Evolutionary conservation across 139 green algal species (phyloP), one percentile per base, ranked within the genome.

Genomic region (Picochlorum costavermella): DNA sequence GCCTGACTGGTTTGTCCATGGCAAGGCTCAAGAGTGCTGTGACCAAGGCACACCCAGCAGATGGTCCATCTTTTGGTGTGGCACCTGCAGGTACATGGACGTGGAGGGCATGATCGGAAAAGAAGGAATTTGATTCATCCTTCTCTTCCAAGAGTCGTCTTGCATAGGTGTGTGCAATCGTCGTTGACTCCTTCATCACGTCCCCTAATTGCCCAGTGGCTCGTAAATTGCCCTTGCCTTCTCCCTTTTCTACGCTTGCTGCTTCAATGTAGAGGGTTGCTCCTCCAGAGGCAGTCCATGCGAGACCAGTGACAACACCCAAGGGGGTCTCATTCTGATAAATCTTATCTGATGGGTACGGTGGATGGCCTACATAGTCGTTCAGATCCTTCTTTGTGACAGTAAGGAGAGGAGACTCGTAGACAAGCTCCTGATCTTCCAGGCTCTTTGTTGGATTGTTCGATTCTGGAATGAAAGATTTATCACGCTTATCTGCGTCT

Each of bases 261-360:
- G 89, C 86, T 77, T 97, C 90, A 10, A 95, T 71, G 65, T 94
- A 97, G 57, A 98, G 78, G 26, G 86, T 95, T 33, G 74, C 84
- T 33, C 94, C 94, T 6, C 94, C 94, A 88, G 96, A 88, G 0
- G 89, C 72, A 1, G 93, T 98, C 92, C 92, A 99, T 5, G 93
- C 94, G 58, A 99, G 79, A 0, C 94, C 94, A 81, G 94, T 96
- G 12, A 97, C 90, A 45, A 99, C 94, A 4, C 93, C 86, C 29
- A 74, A 60, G 3, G 86, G 86, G n/a, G 80, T 94, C 13, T 63
- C 23, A 12, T 93, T 74, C 2, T 88, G 76, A 62, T 92, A 95
- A 37, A 95, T 81, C 48, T 71, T 72, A 67, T 98, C 92, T 59
- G 73, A 85, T 29, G 83, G 76, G 68, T 96, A 98, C 33, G 87